A percentile compares a stretch with the other conserved stretches of the same genome.
phyloP scores from a whole-genome alignment of 1,284 basidiomycete genomes.

The Puccinia sorghi region DNA sequence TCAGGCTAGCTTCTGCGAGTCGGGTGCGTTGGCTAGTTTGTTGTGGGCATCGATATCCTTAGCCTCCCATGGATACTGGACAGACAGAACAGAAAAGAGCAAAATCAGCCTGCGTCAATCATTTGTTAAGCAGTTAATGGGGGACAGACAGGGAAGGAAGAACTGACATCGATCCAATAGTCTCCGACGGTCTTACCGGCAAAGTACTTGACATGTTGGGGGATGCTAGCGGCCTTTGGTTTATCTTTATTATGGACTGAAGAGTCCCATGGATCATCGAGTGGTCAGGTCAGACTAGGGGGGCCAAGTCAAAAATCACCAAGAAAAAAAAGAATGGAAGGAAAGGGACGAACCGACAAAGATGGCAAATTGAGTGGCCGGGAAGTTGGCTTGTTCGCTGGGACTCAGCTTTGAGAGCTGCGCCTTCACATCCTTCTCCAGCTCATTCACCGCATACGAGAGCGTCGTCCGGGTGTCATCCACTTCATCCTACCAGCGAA shows the following conservation, averaged over 20 bases:
- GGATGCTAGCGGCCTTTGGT: slow-evolving; percentile 73
- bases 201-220: slow-evolving; percentile 66
- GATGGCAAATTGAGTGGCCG: slow-evolving; percentile 73
- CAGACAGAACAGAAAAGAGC: background rate
- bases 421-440: slow-evolving; percentile 78
- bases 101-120: background rate
- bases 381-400: slow-evolving; percentile 62
- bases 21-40: slow-evolving; percentile 9
- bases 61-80: slow-evolving; percentile 47
- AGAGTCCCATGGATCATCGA: background rate
- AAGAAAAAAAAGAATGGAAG: background rate
- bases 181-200: slow-evolving; percentile 53
- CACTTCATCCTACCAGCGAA: slow-evolving; percentile 73
- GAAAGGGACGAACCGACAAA: slow-evolving; percentile 66
- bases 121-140: too few species aligned
- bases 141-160: background rate
- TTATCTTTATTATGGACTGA: slow-evolving; percentile 89
- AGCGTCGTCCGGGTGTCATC: slow-evolving; percentile 83
- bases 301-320: background rate
- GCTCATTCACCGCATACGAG: slow-evolving; percentile 76
- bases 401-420: slow-evolving; percentile 54
- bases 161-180: slow-evolving; percentile 45
- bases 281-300: slow-evolving; percentile 66
- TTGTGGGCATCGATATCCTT: slow-evolving; percentile 50
- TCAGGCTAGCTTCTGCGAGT: background rate